Conservation (phyloP, 2,329 filamentous ascomycete species). For the Venturia carpophila region DNA sequence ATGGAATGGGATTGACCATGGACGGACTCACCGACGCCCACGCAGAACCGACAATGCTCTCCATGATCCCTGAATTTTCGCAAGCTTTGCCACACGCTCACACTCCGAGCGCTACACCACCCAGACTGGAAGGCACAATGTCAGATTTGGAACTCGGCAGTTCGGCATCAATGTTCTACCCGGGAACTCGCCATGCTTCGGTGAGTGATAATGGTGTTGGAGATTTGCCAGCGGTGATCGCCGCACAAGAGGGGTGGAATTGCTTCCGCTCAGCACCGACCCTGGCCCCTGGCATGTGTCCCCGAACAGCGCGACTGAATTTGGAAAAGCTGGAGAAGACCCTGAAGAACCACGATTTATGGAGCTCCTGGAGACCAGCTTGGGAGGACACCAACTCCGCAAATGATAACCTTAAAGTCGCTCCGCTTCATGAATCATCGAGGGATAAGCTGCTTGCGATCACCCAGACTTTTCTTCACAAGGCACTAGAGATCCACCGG, state of each 20-base stretch:
- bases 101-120: conserved; percentile 41
- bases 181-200: conserved; percentile 35
- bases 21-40: conserved; percentile 25
- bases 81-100: conserved; percentile 35
- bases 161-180: conserved; percentile 35
- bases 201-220: conserved; percentile 23
- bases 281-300: conserved; percentile 41
- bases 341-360: conserved; percentile 44
- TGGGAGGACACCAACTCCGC: conserved; percentile 43
- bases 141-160: conserved; percentile 40
- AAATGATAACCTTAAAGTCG: conserved; percentile 40
- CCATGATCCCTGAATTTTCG: conserved; percentile 40
- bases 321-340: conserved; percentile 45
- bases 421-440: conserved; percentile 46
- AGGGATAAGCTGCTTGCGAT: conserved; percentile 65
- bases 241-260: conserved; percentile 45
- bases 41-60: conserved; percentile 34
- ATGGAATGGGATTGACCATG: conserved; percentile 39
- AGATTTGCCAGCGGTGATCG: conserved; percentile 18
- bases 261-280: conserved; percentile 46
- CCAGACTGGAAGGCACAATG: conserved; percentile 38
- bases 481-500: conserved; percentile 60
- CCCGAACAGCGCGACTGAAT: conserved; percentile 44
- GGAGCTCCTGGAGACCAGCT: conserved; percentile 44
- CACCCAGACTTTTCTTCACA: conserved; percentile 62